Evolutionary conservation across 345 rosid species (phyloP), one percentile per base, ranked within the genome.

Genomic region (Dipteronia dyeriana): DNA sequence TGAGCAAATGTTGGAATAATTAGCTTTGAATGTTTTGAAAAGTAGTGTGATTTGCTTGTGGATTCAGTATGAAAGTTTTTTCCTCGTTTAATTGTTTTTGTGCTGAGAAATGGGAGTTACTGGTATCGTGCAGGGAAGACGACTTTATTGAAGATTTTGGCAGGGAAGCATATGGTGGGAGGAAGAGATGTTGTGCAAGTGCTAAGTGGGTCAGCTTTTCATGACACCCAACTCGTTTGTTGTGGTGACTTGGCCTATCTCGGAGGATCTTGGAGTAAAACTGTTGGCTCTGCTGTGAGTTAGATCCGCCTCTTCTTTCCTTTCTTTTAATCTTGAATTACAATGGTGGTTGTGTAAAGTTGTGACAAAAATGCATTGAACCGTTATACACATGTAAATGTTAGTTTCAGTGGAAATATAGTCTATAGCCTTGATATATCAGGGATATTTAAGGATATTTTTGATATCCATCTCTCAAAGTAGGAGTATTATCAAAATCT

Each of bases 261-360:
- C 56, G 98, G 97, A 53, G 97, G 95, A 66, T 95, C 98, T 43
- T 95, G 98, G 97, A 93, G 92, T 83, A 95, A 93, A 90, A 91
- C 93, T 31, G 79, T 88, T 77, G 93, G 97, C 81, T 91, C 90
- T 56, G 97, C 95, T 83, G 97, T 95, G 79, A 85, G 97, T 90
- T 70, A 6, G 19, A 45, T 45, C 49, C 3, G 45, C 45, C 26
- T 69, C 26, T 26, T 14, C 14, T n/a, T 43, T 9, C n/a, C 9
- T 59, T 59, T 20, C 5, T 9, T 45, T 59, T 51, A 70, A 17
- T n/a, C 25, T 53, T 29, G 14, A 14, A 29, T 9, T 29, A 5
- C 51, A 43, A 22, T 22, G 71, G 22, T 68, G 34, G 31, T 68
- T 68, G 31, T 20, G 49, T 1, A 45, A 45, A 45, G 12, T 45